These are phyloP conservation scores for Parietaria judaica DNA, from an alignment of 306 rosid species.

Conservation along the genomic window DNA sequence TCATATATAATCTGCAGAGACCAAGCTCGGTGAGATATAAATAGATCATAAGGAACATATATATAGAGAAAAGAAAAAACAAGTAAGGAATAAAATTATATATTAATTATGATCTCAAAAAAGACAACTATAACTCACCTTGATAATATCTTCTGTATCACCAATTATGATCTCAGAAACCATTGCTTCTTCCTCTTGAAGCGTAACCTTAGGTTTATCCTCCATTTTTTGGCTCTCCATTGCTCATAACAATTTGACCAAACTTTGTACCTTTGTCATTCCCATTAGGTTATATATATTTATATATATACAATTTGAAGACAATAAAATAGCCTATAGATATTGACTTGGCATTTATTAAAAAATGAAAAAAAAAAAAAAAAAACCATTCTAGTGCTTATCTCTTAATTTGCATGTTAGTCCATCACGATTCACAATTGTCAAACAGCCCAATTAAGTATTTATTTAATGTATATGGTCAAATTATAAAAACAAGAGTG, in stretches of 20 bases:
- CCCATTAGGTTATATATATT: background rate
- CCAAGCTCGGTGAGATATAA: too few species aligned
- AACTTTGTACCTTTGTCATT: conserved; percentile 12
- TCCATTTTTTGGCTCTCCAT: conserved; percentile 11
- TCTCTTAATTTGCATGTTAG: conserved; percentile 20
- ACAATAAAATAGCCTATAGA: conserved; percentile 11
- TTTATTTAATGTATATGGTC: background rate
- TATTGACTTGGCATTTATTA: conserved; percentile 27
- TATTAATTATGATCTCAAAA: too few species aligned
- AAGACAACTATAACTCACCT: too few species aligned
- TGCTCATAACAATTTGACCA: conserved; percentile 11
- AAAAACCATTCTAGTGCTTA: conserved; percentile 11
- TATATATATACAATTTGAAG: conserved; percentile 11
- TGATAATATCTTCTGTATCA: conserved; percentile 13
- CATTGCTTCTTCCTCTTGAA: conserved; percentile 13
- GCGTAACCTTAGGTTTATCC: conserved; percentile 6
- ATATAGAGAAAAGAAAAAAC: background rate
- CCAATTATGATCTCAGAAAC: background rate
- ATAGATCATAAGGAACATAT: background rate
- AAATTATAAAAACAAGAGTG: background rate
- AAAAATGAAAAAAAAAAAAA: background rate
- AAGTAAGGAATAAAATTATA: background rate
- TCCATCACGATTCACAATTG: conserved; percentile 22
- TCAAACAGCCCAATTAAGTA: conserved; percentile 10
- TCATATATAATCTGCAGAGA: too few species aligned